These are phyloP conservation scores for Aspergillus floridensis DNA, from an alignment of 2,329 filamentous ascomycete genomes.

Conservation along the genomic window DNA sequence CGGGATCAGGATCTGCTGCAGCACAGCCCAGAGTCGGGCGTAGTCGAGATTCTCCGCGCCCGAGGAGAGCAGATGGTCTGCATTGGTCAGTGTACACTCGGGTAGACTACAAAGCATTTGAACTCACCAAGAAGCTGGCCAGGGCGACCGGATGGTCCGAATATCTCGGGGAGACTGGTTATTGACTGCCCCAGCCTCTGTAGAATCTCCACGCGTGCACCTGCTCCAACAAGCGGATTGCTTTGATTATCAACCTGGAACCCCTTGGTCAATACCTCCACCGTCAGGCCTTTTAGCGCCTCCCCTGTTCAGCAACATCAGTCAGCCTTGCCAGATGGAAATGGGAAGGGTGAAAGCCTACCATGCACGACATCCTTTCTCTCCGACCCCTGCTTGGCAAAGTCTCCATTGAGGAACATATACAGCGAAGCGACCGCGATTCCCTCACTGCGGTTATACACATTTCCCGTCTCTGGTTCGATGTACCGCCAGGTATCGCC, in stretches of 20 bases:
- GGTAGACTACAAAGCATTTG: not conserved
- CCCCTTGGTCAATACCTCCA: constrained; percentile 32
- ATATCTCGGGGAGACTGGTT: constrained; percentile 37
- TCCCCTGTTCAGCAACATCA: constrained; percentile 5
- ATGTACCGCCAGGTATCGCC: constrained; percentile 51
- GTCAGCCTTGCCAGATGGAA: not conserved
- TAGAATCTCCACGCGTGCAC: constrained; percentile 44
- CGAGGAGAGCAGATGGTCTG: constrained; percentile 44
- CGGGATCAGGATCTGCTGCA: constrained; percentile 49
- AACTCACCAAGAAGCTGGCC: constrained; percentile 50
- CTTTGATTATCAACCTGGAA: constrained; percentile 45
- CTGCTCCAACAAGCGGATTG: constrained; percentile 50
- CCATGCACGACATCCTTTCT: constrained; percentile 14
- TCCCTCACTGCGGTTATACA: constrained; percentile 49
- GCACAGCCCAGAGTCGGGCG: constrained; percentile 41
- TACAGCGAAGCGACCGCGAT: constrained; percentile 52
- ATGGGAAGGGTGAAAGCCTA: not conserved
- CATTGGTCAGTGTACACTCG: not conserved
- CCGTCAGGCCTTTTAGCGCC: constrained; percentile 28
- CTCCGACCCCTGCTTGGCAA: constrained; percentile 17
- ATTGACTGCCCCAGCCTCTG: constrained; percentile 46
- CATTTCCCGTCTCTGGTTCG: constrained; percentile 35
- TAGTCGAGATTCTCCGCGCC: constrained; percentile 36
- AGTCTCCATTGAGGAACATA: constrained; percentile 49
- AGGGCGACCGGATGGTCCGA: constrained; percentile 46